Evolutionary conservation across 2,329 filamentous ascomycete species (phyloP), one percentile per base, ranked within the genome.

Genomic region (Pseudocercospora pini-densiflorae): DNA sequence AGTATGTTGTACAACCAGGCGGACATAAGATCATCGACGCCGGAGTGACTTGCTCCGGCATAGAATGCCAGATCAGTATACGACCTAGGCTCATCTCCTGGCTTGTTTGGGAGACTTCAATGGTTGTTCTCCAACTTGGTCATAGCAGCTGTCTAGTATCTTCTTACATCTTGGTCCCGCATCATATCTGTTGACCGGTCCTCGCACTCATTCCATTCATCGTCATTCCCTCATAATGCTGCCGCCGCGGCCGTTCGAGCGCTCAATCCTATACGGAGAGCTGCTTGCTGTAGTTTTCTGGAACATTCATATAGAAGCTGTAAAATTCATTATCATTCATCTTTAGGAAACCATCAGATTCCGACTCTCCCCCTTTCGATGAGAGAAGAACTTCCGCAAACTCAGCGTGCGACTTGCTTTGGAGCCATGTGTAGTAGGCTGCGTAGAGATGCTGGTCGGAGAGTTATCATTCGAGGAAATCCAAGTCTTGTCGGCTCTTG

Each of bases 401-500:
- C 67, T 71, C 19, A 66, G 31, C 16, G 69, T 66, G 19, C 67
- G 57, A 9, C 63, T 68, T 33, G 65, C 49, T 43, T 68, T 69
- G 9, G 65, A 63, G 12, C 65, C 45, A 24, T 68, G 66, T 27
- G 51, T 61, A 27, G 54, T 61, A 8, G 61, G 49, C 21, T 51
- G 45, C 5, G 40, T 23, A 19, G 31, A 58, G 29, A 43, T 23
- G n/a, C 55, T 33, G 12, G 24, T 58, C 8, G 62, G 59, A 10
- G 63, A 59, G 23, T 21, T 59, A 19, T 66, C 54, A 5, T 59
- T 29, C 19, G 61, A 65, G 8, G 59, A 27, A 3, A 63, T 43
- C 51, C 59, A 62, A 4, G 40, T 59, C 51, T 70, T 68, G 23
- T 47, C 63, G 27, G 66, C 57, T 6, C 31, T n/a, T 3, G 29